Conservation (phyloP, 2,329 filamentous ascomycete species). For the Apiospora arundinis region DNA sequence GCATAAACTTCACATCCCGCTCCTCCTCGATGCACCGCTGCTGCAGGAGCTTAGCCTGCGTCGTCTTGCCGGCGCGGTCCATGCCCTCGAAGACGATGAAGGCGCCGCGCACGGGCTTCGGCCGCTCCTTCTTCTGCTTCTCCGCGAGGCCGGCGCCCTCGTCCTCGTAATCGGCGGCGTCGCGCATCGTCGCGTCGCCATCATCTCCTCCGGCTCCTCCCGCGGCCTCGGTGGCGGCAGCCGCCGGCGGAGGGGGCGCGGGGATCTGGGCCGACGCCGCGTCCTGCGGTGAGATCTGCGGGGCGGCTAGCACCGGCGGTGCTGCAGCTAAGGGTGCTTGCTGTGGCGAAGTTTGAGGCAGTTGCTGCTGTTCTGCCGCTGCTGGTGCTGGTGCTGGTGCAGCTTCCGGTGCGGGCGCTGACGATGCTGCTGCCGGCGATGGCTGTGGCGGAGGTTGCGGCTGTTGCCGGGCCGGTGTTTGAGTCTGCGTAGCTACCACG, state of each 20-base stretch:
- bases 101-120: conserved; percentile 61
- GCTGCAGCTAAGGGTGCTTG: conserved; percentile 16
- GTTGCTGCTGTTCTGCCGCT: neutral
- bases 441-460: neutral
- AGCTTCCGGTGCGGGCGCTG: conserved; percentile 18
- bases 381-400: conserved; percentile 16
- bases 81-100: conserved; percentile 88
- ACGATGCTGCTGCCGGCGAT: neutral
- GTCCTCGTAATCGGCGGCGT: conserved; percentile 22
- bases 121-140: conserved; percentile 26
- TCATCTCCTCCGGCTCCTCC: neutral
- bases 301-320: conserved; percentile 35
- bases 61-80: conserved; percentile 90
- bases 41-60: conserved; percentile 77
- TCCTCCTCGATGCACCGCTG: conserved; percentile 57
- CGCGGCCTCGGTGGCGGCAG: conserved; percentile 17
- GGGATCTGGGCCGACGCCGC: conserved; percentile 36
- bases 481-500: neutral
- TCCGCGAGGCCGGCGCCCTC: neutral
- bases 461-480: conserved; percentile 18
- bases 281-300: conserved; percentile 35
- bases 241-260: conserved; percentile 25
- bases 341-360: conserved; percentile 21
- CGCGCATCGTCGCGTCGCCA: conserved; percentile 14
- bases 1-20: conserved; percentile 57